These are phyloP conservation scores for Musa itinerans DNA, from an alignment of 176 grass and related monocot species.

Conservation along the genomic window DNA sequence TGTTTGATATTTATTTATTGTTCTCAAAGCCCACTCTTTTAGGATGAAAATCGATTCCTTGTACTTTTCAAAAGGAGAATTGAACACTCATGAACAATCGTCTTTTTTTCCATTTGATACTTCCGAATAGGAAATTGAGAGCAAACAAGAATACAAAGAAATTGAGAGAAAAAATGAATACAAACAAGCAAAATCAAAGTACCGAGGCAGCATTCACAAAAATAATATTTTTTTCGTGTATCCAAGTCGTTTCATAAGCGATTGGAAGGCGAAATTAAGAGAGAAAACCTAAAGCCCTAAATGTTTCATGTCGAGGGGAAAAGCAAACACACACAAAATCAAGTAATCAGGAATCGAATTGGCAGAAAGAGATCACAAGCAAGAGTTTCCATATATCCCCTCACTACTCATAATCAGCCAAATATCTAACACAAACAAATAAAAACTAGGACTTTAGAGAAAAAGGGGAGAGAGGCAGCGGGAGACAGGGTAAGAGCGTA, in stretches of 20 bases:
- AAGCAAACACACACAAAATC: neutral
- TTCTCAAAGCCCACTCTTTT: too few relatives aligned
- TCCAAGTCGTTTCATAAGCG: neutral
- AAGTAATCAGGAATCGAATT: neutral
- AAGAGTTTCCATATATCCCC: too few relatives aligned
- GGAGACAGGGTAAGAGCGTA: slow-evolving; percentile 18
- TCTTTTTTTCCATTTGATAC: too few relatives aligned
- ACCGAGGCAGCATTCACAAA: neutral
- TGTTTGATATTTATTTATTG: too few relatives aligned
- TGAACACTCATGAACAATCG: too few relatives aligned
- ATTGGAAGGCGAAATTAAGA: neutral
- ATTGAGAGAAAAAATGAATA: neutral
- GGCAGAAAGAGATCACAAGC: too few relatives aligned
- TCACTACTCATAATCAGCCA: neutral
- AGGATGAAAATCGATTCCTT: too few relatives aligned
- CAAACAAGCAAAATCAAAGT: too few relatives aligned
- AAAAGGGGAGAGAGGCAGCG: neutral
- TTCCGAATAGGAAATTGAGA: too few relatives aligned
- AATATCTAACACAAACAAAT: neutral
- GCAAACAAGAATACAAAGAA: neutral
- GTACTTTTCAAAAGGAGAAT: too few relatives aligned
- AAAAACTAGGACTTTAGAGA: neutral
- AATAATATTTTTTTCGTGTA: neutral
- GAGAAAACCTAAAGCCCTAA: neutral
- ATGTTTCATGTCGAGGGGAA: neutral